Percentiles rank a stretch among this genome's conserved stretches.
Conservation (phyloP, 169 alveolate species). For the Cytauxzoon felis region DNA sequence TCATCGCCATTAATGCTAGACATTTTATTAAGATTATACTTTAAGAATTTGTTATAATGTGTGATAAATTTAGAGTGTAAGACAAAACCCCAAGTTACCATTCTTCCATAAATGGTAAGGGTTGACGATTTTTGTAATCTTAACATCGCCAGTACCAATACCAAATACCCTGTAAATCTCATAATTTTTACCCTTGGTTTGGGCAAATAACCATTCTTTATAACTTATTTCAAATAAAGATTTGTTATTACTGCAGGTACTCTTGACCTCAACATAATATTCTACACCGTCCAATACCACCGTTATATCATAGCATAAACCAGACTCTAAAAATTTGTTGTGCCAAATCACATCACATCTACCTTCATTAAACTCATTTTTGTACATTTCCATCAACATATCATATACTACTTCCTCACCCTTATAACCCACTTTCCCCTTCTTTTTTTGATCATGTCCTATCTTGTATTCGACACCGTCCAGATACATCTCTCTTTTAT, state of each 20-base stretch:
- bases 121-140: slow-evolving; percentile 5
- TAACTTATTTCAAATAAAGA: slow-evolving; percentile 17
- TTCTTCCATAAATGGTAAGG: slow-evolving; percentile 35
- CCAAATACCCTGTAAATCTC: slow-evolving; percentile 41
- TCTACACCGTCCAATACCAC: neutral
- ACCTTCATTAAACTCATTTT: neutral
- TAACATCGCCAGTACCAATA: slow-evolving; percentile 1
- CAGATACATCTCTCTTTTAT: neutral
- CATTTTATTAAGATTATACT: neutral
- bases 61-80: slow-evolving; percentile 14
- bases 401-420: slow-evolving; percentile 38
- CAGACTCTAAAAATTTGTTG: slow-evolving; percentile 27
- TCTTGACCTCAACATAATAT: slow-evolving; percentile 37
- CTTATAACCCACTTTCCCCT: neutral
- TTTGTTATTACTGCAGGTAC: slow-evolving; percentile 3
- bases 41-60: neutral
- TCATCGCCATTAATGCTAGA: neutral
- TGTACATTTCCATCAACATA: neutral
- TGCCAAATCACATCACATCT: slow-evolving; percentile 3
- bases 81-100: slow-evolving; percentile 19
- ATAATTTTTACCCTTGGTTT: slow-evolving; percentile 13
- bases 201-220: slow-evolving; percentile 51
- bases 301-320: slow-evolving; percentile 27
- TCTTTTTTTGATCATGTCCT: neutral
- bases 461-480: neutral